Evolutionary conservation across 2,329 filamentous ascomycete genomes (phyloP).

Genomic region (Dactylonectria estremocensis): DNA sequence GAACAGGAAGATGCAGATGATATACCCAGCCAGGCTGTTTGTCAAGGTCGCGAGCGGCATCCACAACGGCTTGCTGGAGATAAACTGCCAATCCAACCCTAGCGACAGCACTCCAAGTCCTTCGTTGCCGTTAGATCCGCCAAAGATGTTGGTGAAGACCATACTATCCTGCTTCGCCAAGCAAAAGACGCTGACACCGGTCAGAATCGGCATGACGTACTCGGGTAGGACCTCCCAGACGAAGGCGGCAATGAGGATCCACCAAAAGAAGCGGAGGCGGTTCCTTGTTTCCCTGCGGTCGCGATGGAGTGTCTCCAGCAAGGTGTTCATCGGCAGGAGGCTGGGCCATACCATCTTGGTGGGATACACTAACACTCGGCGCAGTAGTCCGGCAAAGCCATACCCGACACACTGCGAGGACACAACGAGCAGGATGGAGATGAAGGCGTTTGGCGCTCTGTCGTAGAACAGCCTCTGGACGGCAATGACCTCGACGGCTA

Average conservation of each 20-base stretch:
- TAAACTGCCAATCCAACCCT: slow-evolving; percentile 38
- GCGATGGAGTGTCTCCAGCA: slow-evolving; percentile 50
- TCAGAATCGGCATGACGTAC: slow-evolving; percentile 61
- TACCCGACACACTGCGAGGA: slow-evolving; percentile 66
- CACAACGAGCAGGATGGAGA: slow-evolving; percentile 61
- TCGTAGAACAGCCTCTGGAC: slow-evolving; percentile 64
- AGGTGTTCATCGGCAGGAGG: slow-evolving; percentile 50
- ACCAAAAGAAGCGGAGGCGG: slow-evolving; percentile 59
- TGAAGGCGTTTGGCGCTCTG: slow-evolving; percentile 55
- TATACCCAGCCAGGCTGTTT: slow-evolving; percentile 57
- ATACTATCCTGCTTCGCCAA: slow-evolving; percentile 28
- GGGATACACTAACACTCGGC: slow-evolving; percentile 62
- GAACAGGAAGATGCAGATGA: slow-evolving; percentile 55
- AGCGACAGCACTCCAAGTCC: slow-evolving; percentile 34
- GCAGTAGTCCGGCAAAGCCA: slow-evolving; percentile 63
- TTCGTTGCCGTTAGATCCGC: slow-evolving; percentile 36
- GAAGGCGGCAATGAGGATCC: slow-evolving; percentile 57
- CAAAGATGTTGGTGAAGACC: slow-evolving; percentile 38
- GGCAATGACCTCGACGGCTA: slow-evolving; percentile 58
- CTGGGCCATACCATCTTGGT: slow-evolving; percentile 58
- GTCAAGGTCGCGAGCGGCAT: slow-evolving; percentile 56
- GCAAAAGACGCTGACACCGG: slow-evolving; percentile 47
- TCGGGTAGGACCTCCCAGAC: slow-evolving; percentile 58
- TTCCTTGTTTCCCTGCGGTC: slow-evolving; percentile 53
- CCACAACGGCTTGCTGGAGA: slow-evolving; percentile 54